Evolutionary conservation across 2,329 filamentous ascomycete species (phyloP).

Genomic region (Epichloe uncinata): DNA sequence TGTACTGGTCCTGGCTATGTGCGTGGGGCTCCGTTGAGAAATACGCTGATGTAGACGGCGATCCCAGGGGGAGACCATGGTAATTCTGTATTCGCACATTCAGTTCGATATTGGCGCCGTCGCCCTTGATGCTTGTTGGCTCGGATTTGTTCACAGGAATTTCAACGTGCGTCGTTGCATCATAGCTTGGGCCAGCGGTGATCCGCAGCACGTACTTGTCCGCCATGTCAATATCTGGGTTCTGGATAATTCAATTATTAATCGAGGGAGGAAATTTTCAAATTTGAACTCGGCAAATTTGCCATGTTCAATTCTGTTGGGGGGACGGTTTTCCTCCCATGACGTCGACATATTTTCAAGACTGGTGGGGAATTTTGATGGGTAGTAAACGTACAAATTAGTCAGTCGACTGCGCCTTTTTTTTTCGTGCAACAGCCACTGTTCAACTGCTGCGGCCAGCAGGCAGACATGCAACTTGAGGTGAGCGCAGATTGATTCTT

Average conservation of each 20-base stretch:
- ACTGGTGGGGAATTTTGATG: background rate
- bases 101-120: slow-evolving; percentile 52
- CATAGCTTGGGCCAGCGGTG: slow-evolving; percentile 68
- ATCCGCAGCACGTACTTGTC: slow-evolving; percentile 70
- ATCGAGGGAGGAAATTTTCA: no score
- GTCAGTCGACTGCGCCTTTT: no score
- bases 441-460: no score
- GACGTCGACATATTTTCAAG: background rate
- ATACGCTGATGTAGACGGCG: slow-evolving; percentile 60
- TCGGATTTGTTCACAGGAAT: slow-evolving; percentile 63
- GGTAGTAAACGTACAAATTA: no score
- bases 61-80: slow-evolving; percentile 59
- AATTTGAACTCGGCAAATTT: no score
- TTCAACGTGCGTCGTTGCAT: slow-evolving; percentile 54
- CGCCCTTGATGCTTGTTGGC: slow-evolving; percentile 48
- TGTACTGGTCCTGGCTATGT: slow-evolving; percentile 64
- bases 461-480: no score
- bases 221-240: slow-evolving; percentile 31
- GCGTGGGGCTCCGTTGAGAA: slow-evolving; percentile 59
- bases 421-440: no score
- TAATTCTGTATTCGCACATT: slow-evolving; percentile 60
- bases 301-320: background rate
- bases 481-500: no score
- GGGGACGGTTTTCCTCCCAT: background rate
- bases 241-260: background rate